Conservation (phyloP, 805 yeast species). For the Geotrichum ghanense region DNA sequence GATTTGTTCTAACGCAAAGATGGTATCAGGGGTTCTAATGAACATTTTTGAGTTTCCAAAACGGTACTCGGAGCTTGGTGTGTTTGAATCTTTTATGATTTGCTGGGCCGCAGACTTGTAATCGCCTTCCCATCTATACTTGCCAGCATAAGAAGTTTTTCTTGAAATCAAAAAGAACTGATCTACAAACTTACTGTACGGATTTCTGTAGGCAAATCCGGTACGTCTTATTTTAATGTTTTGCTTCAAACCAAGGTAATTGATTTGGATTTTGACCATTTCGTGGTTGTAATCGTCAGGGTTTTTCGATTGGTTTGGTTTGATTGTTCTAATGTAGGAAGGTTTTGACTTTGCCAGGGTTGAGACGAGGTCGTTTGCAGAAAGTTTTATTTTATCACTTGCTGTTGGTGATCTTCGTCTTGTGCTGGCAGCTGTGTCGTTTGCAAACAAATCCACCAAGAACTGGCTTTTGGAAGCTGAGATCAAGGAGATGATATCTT, state of each 20-base stretch:
- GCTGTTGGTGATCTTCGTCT: slow-evolving; percentile 90
- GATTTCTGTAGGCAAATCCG: slow-evolving; percentile 95
- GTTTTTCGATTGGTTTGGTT: slow-evolving; percentile 88
- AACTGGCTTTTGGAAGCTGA: slow-evolving; percentile 61
- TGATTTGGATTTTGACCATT: slow-evolving; percentile 90
- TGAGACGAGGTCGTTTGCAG: slow-evolving; percentile 84
- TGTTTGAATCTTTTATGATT: slow-evolving; percentile 47
- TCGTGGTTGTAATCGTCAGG: slow-evolving; percentile 81
- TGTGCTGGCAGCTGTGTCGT: slow-evolving; percentile 47
- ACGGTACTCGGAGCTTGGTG: slow-evolving; percentile 76
- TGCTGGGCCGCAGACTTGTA: slow-evolving; percentile 40
- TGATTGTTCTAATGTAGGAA: slow-evolving; percentile 92
- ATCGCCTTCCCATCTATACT: slow-evolving; percentile 54
- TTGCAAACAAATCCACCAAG: slow-evolving; percentile 48
- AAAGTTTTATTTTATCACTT: slow-evolving; percentile 81
- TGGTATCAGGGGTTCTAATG: slow-evolving; percentile 92
- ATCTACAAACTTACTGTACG: slow-evolving; percentile 95
- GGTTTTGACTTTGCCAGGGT: slow-evolving; percentile 88
- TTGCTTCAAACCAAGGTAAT: slow-evolving; percentile 90
- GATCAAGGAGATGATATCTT: slow-evolving; percentile 73
- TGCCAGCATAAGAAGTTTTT: slow-evolving; percentile 87
- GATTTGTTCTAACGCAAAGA: slow-evolving; percentile 91
- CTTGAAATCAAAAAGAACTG: slow-evolving; percentile 82
- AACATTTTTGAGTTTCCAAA: slow-evolving; percentile 86
- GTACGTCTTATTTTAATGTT: slow-evolving; percentile 97